Conservation (phyloP, 1,139 yeast species). For the Suhomyces kunorum region DNA sequence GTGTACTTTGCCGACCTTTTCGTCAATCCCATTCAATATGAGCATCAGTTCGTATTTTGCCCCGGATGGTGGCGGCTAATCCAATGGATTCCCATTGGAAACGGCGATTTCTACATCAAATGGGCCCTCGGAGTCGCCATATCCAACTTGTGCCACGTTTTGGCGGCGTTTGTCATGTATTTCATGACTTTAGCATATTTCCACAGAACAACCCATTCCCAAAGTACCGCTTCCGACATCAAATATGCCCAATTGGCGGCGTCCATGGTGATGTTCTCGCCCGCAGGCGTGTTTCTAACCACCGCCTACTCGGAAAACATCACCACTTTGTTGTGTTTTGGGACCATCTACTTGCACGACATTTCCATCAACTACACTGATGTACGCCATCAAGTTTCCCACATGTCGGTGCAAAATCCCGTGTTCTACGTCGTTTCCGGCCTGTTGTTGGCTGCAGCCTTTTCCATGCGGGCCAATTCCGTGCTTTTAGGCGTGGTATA, state of each 20-base stretch:
- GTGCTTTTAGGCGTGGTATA: constrained; percentile 70
- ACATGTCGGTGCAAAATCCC: constrained; percentile 14
- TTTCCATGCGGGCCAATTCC: constrained; percentile 74
- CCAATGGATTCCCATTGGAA: constrained; percentile 22
- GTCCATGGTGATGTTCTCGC: constrained; percentile 47
- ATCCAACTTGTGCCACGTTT: constrained; percentile 55
- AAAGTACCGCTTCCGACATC: constrained; percentile 1
- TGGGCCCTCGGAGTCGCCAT: constrained; percentile 47
- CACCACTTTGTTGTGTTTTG: constrained; percentile 65
- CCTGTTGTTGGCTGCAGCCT: constrained; percentile 54
- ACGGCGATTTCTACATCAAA: constrained; percentile 41
- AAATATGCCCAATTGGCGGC: constrained; percentile 10
- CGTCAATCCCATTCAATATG: constrained; percentile 54
- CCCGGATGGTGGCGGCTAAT: constrained; percentile 71
- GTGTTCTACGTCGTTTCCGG: constrained; percentile 55
- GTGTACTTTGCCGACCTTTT: constrained; percentile 72
- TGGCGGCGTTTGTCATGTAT: constrained; percentile 54
- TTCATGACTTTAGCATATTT: constrained; percentile 37
- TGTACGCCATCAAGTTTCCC: constrained; percentile 16
- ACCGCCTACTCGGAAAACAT: constrained; percentile 78
- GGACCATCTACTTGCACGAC: constrained; percentile 57
- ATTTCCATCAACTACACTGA: constrained; percentile 25
- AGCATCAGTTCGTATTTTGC: constrained; percentile 90
- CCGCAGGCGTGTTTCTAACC: constrained; percentile 79
- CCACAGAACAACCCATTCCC: constrained; percentile 10